Evolutionary conservation across 2,329 filamentous ascomycete genomes (phyloP).

Genomic region (Cladosporium oxysporum): DNA sequence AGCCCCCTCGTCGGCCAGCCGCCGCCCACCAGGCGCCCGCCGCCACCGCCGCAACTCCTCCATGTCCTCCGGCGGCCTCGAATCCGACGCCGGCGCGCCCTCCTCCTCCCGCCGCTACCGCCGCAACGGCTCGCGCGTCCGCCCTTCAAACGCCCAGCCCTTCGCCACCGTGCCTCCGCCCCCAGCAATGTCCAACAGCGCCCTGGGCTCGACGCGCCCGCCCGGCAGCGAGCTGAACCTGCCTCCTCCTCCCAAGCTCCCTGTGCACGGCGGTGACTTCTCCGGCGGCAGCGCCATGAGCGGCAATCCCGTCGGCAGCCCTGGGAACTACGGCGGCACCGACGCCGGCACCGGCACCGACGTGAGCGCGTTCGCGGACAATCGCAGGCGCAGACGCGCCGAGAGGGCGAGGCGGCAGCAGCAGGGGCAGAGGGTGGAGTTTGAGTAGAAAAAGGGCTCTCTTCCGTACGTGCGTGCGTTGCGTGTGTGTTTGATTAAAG

Average conservation of each 20-base stretch:
- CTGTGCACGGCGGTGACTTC: slow-evolving; percentile 11
- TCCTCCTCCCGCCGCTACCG: slow-evolving; percentile 24
- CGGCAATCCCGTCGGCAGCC: slow-evolving; percentile 34
- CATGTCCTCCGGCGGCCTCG: slow-evolving; percentile 43
- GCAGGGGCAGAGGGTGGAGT: slow-evolving; percentile 48
- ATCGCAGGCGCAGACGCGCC: slow-evolving; percentile 54
- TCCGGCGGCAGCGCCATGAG: slow-evolving; percentile 31
- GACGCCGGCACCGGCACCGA: slow-evolving; percentile 42
- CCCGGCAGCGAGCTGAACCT: slow-evolving; percentile 31
- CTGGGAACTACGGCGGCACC: slow-evolving; percentile 46
- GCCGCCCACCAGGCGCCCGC: slow-evolving; percentile 51
- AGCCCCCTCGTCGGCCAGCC: slow-evolving; percentile 34
- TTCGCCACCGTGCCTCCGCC: slow-evolving; percentile 35
- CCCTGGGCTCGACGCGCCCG: slow-evolving; percentile 27
- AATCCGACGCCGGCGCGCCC: slow-evolving; percentile 36
- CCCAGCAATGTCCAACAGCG: slow-evolving; percentile 33
- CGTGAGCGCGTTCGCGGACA: slow-evolving; percentile 53
- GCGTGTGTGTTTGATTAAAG: background rate
- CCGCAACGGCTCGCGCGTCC: slow-evolving; percentile 24
- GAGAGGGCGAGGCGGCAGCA: slow-evolving; percentile 49
- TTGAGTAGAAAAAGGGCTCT: slow-evolving; percentile 40
- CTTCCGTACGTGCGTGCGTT: background rate
- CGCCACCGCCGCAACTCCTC: slow-evolving; percentile 36
- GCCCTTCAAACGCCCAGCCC: slow-evolving; percentile 33
- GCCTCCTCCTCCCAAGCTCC: slow-evolving; percentile 27